Conservation (phyloP, 495 filamentous ascomycete species). For the Chaetomidium leptoderma region DNA sequence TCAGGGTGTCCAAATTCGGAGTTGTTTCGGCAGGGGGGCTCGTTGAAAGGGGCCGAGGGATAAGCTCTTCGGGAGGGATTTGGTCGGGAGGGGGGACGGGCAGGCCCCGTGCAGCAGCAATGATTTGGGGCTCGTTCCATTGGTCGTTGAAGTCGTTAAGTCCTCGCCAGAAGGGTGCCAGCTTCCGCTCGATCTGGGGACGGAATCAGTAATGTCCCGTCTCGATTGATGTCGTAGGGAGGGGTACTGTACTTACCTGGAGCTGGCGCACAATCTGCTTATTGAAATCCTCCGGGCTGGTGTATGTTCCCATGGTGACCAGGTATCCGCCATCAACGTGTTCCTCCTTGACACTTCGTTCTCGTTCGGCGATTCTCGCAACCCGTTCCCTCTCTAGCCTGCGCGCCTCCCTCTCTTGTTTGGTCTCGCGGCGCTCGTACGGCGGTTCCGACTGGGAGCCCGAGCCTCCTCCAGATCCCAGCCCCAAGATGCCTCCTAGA, state of each 20-base stretch:
- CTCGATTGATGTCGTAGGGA: not conserved
- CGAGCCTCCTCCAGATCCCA: conserved; percentile 21
- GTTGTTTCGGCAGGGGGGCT: conserved; percentile 32
- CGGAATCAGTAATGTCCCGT: conserved; percentile 12
- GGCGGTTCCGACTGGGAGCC: conserved; percentile 31
- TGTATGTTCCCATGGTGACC: conserved; percentile 91
- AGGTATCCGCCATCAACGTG: conserved; percentile 91
- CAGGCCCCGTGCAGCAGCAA: conserved; percentile 82
- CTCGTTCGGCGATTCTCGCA: conserved; percentile 72
- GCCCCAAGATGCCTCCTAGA: conserved; percentile 25
- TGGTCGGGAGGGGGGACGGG: conserved; percentile 81
- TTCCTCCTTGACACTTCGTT: conserved; percentile 89
- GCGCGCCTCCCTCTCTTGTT: conserved; percentile 83
- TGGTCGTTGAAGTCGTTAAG: conserved; percentile 81
- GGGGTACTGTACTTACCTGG: conserved; percentile 61
- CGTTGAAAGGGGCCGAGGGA: conserved; percentile 41
- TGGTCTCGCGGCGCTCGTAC: conserved; percentile 70
- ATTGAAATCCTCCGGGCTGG: conserved; percentile 86
- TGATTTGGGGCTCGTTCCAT: conserved; percentile 91
- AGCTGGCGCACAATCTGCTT: conserved; percentile 86
- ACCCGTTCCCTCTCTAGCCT: conserved; percentile 76
- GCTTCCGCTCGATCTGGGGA: conserved; percentile 75
- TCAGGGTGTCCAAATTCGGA: conserved; percentile 59
- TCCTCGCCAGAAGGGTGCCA: conserved; percentile 94
- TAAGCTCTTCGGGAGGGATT: conserved; percentile 64